Evolutionary conservation across 441 rosid genomes (phyloP).

Genomic region (Pelargonium myrrhifolium): DNA sequence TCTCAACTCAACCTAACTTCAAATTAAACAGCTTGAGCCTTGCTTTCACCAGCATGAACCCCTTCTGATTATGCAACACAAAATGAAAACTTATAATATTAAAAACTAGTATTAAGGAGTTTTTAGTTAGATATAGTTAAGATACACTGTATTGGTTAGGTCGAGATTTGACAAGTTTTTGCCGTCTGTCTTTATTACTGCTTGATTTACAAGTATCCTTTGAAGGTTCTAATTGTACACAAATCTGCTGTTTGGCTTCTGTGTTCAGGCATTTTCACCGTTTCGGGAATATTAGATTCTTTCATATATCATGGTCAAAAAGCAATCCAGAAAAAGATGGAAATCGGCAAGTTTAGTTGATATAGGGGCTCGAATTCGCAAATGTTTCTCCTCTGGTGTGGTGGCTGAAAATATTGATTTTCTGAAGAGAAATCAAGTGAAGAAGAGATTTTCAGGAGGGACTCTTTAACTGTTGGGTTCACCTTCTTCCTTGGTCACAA

Average conservation of each 20-base stretch:
- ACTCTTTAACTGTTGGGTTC: constrained; percentile 12
- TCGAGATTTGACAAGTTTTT: too few species aligned
- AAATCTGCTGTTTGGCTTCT: constrained; percentile 4
- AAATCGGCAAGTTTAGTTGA: constrained; percentile 83
- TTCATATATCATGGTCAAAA: constrained; percentile 86
- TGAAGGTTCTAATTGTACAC: constrained; percentile 1
- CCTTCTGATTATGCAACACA: neutral
- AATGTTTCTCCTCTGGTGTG: constrained; percentile 8
- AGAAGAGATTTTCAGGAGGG: constrained; percentile 14
- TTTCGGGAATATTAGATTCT: constrained; percentile 88
- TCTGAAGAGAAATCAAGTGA: constrained; percentile 8
- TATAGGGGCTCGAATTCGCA: neutral
- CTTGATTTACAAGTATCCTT: neutral
- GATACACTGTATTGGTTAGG: too few species aligned
- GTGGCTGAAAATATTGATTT: constrained; percentile 10
- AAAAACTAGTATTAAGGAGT: too few species aligned
- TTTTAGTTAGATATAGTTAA: too few species aligned
- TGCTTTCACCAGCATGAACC: neutral
- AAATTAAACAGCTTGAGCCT: neutral
- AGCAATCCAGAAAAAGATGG: constrained; percentile 94
- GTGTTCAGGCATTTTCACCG: constrained; percentile 73
- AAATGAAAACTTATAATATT: too few species aligned
- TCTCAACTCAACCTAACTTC: neutral
- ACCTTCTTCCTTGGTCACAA: neutral
- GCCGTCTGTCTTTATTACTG: neutral